These are phyloP conservation scores for Dictyostelium citrinum DNA, from an alignment of 78 protist species.

Conservation along the genomic window DNA sequence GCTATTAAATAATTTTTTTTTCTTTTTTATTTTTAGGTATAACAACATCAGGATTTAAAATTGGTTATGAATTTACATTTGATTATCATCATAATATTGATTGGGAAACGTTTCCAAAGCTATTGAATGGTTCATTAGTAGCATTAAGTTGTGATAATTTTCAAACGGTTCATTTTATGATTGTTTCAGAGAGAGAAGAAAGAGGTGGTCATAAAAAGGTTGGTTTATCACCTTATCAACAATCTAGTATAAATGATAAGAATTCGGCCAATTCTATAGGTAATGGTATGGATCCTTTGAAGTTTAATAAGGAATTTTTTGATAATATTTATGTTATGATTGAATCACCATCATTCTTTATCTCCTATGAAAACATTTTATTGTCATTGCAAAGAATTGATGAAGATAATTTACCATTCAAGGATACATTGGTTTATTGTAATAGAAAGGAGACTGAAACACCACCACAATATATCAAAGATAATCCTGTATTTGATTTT, in stretches of 20 bases:
- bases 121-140: constrained; percentile 66
- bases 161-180: constrained; percentile 1
- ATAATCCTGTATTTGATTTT: constrained; percentile 1
- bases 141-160: constrained; percentile 27
- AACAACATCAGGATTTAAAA: neutral
- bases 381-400: constrained; percentile 50
- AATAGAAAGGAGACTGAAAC: neutral
- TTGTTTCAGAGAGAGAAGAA: constrained; percentile 18
- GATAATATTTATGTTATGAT: constrained; percentile 8
- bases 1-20: neutral
- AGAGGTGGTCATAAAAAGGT: neutral
- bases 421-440: constrained; percentile 20
- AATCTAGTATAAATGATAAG: neutral
- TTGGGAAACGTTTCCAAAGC: constrained; percentile 35
- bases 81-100: neutral
- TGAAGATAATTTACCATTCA: constrained; percentile 39
- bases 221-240: neutral
- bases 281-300: neutral
- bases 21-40: neutral
- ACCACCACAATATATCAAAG: constrained; percentile 24
- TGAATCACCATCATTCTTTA: constrained; percentile 57
- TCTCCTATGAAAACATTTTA: constrained; percentile 45
- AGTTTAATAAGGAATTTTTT: neutral
- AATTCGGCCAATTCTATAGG: neutral
- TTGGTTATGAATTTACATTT: constrained; percentile 27